Evolutionary conservation across 225 moss, liverwort and hornwort genomes (phyloP).

Genomic region (Sphagnum tenellum): DNA sequence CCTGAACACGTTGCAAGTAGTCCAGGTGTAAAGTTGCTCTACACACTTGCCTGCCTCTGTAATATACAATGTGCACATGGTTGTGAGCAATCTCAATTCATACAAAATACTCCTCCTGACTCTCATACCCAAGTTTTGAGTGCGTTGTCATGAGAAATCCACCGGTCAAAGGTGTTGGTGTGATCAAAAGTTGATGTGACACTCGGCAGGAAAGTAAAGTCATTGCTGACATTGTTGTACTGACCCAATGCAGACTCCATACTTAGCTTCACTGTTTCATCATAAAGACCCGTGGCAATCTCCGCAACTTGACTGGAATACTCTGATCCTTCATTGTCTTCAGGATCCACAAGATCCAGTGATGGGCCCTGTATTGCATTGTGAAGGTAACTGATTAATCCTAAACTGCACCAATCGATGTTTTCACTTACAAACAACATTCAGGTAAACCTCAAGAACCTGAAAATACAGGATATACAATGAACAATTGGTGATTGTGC

Average conservation of each 20-base stretch:
- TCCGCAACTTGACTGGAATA: constrained; percentile 18
- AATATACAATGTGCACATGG: no score
- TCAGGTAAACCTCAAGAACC: background rate
- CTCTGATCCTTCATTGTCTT: constrained; percentile 11
- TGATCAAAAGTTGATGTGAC: constrained; percentile 35
- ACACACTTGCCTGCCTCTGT: no score
- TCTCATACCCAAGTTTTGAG: background rate
- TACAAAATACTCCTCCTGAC: no score
- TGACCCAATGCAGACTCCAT: constrained; percentile 64
- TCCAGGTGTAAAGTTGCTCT: no score
- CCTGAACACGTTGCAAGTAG: no score
- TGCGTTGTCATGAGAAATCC: constrained; percentile 13
- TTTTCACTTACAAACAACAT: background rate
- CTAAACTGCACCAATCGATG: background rate
- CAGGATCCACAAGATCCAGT: constrained; percentile 19
- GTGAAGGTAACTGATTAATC: constrained; percentile 1
- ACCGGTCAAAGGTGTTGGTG: constrained; percentile 30
- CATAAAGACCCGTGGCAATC: constrained; percentile 16
- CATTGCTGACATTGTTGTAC: constrained; percentile 36
- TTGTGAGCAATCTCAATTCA: no score
- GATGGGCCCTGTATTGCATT: constrained; percentile 26
- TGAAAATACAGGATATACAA: background rate
- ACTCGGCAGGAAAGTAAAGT: constrained; percentile 48
- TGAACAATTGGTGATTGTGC: background rate
- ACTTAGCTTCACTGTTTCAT: constrained; percentile 33